Evolutionary conservation across 2,329 filamentous ascomycete genomes (phyloP).

Genomic region (Colletotrichum sp.): DNA sequence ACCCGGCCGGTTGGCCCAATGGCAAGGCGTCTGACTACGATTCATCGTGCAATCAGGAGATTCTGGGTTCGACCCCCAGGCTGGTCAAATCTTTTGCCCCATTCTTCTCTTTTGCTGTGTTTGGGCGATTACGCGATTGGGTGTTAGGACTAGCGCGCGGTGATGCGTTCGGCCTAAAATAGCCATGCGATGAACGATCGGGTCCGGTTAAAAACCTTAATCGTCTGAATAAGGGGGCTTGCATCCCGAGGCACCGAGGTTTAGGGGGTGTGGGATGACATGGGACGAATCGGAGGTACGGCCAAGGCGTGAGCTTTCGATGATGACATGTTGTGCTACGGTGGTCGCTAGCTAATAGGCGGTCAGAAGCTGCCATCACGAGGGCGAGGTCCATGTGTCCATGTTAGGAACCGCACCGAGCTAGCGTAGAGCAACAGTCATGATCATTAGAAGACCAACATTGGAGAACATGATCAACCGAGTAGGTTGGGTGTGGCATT

Average conservation of each 20-base stretch:
- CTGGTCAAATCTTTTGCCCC: background rate
- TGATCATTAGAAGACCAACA: background rate
- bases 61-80: constrained; percentile 22
- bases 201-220: background rate
- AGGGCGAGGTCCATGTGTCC: background rate
- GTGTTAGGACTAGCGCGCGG: background rate
- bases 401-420: background rate
- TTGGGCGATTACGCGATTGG: background rate
- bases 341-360: background rate
- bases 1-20: constrained; percentile 36
- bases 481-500: background rate
- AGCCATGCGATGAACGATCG: background rate
- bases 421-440: background rate
- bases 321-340: background rate
- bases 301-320: background rate
- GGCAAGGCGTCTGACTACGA: constrained; percentile 50
- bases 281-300: background rate
- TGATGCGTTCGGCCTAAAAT: background rate
- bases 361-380: background rate
- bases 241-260: background rate
- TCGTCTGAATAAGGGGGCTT: background rate
- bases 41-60: constrained; percentile 13
- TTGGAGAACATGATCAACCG: background rate
- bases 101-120: background rate
- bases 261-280: background rate